These are phyloP conservation scores for Chaetomium olivaceum DNA, from an alignment of 2,329 filamentous ascomycete genomes.

Conservation along the genomic window DNA sequence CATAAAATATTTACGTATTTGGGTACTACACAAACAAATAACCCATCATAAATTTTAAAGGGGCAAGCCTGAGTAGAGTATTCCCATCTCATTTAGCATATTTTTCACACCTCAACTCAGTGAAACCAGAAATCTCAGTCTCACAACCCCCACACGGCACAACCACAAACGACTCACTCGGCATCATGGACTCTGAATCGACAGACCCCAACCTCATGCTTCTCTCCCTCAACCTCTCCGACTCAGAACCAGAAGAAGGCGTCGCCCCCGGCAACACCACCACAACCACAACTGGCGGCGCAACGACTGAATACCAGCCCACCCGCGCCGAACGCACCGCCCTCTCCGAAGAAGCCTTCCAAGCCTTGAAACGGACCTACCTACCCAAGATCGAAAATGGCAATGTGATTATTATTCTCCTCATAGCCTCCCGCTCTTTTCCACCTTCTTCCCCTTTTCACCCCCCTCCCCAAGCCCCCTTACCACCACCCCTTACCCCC, in stretches of 20 bases:
- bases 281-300: background rate
- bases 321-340: slow-evolving; percentile 34
- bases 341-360: slow-evolving; percentile 54
- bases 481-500: background rate
- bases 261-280: slow-evolving; percentile 24
- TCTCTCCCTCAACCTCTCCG: slow-evolving; percentile 43
- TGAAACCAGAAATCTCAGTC: background rate
- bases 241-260: slow-evolving; percentile 35
- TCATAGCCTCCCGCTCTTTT: background rate
- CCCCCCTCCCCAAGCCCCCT: no score
- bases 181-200: slow-evolving; percentile 35
- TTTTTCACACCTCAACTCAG: background rate
- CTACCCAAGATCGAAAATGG: slow-evolving; percentile 55
- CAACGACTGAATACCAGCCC: slow-evolving; percentile 15
- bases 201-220: slow-evolving; percentile 43
- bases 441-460: no score
- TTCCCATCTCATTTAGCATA: background rate
- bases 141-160: background rate
- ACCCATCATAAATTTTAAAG: background rate
- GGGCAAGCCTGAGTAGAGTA: background rate
- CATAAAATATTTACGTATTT: background rate
- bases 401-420: slow-evolving; percentile 42
- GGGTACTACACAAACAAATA: background rate
- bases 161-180: background rate
- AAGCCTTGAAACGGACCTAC: slow-evolving; percentile 48